Evolutionary conservation across 352 stramenopile species (phyloP), one percentile per base, ranked within the genome.

Genomic region (Elongisporangium prolatum): DNA sequence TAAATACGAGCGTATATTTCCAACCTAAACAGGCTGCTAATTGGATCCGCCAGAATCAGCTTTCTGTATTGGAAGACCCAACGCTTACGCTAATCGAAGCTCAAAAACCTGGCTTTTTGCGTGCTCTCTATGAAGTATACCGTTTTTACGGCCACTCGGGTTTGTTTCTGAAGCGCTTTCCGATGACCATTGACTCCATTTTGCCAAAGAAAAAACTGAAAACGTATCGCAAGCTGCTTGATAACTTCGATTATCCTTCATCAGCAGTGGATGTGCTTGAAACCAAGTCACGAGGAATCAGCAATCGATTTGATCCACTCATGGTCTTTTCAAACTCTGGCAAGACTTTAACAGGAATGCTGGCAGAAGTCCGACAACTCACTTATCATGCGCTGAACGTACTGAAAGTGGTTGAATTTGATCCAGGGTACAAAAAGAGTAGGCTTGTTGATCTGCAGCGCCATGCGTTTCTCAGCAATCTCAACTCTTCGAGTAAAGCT

Each of bases 211-310:
- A 66, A 47, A 77, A 89, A 52, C 56, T 87, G 28, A 84, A 86
- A 25, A 57, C 51, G 24, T 92, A 85, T 65, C 77, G 71, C 59
- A 75, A 60, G 50, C 38, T 93, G 53, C 61, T 95, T 2, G 84
- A 93, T 52, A 56, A 69, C 16, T 72, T 73, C 21, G 69, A 84
- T 18, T 89, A 77, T 24, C 81, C 84, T 7, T 60, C 38, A 0
- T 83, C 81, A 21, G 54, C 85, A 5, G 79, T 95, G 24, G 84
- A 95, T 34, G 72, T 93, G 25, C 37, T 95, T 37, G 71, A 86
- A 54, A 73, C 67, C 3, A 65, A 79, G 37, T 50, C 60, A 2
- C 60, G 68, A n/a, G 62, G 67, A 4, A 55, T 94, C 16, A 85
- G 65, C 61, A 72, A 80, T 28, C 71, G 72, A 37, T 91, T 90